A percentile compares a stretch with the other conserved stretches of the same genome.
These are phyloP conservation scores for Thinopyrum obtusiflorum DNA, from an alignment of 202 grass and related monocot genomes.

Conservation along the genomic window DNA sequence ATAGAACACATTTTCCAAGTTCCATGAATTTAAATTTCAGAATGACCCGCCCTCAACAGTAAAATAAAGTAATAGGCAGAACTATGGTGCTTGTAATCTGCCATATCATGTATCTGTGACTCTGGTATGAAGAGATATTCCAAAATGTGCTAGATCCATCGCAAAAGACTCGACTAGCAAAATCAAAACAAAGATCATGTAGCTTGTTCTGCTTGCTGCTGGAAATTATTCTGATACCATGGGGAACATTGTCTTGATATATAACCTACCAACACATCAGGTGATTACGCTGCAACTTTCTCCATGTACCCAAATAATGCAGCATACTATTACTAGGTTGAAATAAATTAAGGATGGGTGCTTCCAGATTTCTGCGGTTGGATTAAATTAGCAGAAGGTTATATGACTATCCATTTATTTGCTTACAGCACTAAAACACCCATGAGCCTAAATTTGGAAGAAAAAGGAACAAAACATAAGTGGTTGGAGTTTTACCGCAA, in stretches of 20 bases:
- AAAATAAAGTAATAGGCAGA: conserved; percentile 27
- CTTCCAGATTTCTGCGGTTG: neutral
- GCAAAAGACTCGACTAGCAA: neutral
- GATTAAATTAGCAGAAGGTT: conserved; percentile 1
- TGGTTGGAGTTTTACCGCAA: conserved; percentile 5
- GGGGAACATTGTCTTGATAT: neutral
- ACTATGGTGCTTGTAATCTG: neutral
- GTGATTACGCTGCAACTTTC: conserved; percentile 14
- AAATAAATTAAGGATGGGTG: conserved; percentile 1
- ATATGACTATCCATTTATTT: conserved; percentile 5
- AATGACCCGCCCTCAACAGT: neutral
- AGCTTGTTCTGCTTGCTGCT: conserved; percentile 20
- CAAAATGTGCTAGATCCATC: neutral
- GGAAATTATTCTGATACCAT: neutral
- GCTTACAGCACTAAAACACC: conserved; percentile 10
- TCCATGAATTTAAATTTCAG: neutral
- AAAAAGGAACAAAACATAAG: neutral
- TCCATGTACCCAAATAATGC: neutral
- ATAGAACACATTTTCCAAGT: conserved; percentile 24
- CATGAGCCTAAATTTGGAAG: neutral
- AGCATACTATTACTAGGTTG: conserved; percentile 1
- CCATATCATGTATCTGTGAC: neutral
- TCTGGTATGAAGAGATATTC: neutral
- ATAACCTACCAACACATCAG: conserved; percentile 12
- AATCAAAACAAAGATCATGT: conserved; percentile 24